Percentiles rank a stretch among this genome's conserved stretches.
Conservation (phyloP, 2,329 filamentous ascomycete species). For the Talaromyces marneffei region DNA sequence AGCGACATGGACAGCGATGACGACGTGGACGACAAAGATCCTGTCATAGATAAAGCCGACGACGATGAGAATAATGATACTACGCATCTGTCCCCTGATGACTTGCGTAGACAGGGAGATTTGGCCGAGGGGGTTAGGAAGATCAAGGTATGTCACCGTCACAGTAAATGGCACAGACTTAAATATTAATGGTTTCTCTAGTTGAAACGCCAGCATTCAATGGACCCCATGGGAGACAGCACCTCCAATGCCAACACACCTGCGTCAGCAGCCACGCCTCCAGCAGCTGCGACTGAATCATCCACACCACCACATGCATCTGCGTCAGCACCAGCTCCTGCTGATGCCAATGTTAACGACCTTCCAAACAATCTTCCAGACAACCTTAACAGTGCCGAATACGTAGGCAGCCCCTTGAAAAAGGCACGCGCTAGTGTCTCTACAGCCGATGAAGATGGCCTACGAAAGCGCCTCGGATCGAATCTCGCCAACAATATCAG, state of each 20-base stretch:
- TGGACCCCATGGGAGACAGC: conserved; percentile 45
- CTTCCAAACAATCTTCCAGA: conserved; percentile 21
- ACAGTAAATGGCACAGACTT: neutral
- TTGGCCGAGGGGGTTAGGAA: conserved; percentile 60
- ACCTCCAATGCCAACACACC: conserved; percentile 38
- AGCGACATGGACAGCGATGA: conserved; percentile 71
- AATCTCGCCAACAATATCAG: conserved; percentile 29
- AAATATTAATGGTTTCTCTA: conserved; percentile 26
- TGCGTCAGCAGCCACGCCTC: conserved; percentile 33
- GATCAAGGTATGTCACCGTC: conserved; percentile 51
- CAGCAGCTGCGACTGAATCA: conserved; percentile 24
- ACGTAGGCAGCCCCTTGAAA: conserved; percentile 43
- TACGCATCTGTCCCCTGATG: conserved; percentile 52
- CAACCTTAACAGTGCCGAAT: conserved; percentile 29
- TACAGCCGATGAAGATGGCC: conserved; percentile 35
- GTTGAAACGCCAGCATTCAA: conserved; percentile 62
- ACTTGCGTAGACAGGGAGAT: conserved; percentile 55
- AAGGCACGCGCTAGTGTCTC: conserved; percentile 44
- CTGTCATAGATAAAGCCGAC: conserved; percentile 59
- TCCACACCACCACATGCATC: conserved; percentile 32
- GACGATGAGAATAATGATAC: conserved; percentile 48
- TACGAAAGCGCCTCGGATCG: conserved; percentile 37
- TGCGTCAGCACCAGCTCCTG: conserved; percentile 2
- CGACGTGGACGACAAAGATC: conserved; percentile 50
- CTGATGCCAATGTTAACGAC: conserved; percentile 3